Conservation (phyloP, 2,329 filamentous ascomycete genomes). For the Lecanosticta acicola region DNA sequence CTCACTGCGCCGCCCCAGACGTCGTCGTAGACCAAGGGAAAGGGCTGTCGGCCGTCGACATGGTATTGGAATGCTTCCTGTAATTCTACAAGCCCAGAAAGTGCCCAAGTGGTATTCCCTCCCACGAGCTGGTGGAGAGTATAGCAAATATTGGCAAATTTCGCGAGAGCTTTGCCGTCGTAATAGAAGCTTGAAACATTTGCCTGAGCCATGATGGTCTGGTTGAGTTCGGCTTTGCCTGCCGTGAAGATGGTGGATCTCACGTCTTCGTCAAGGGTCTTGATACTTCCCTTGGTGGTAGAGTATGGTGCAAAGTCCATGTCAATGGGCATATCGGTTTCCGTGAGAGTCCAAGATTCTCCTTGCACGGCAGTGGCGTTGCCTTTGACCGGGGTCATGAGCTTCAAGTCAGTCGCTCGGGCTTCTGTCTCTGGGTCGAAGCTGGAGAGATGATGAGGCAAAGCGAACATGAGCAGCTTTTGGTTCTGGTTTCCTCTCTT, state of each 20-base stretch:
- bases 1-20: slow-evolving; percentile 78
- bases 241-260: slow-evolving; percentile 51
- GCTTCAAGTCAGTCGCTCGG: slow-evolving; percentile 47
- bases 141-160: slow-evolving; percentile 43
- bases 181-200: slow-evolving; percentile 87
- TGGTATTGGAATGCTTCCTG: slow-evolving; percentile 46
- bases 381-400: slow-evolving; percentile 84
- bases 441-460: slow-evolving; percentile 78
- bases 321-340: slow-evolving; percentile 62
- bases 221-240: slow-evolving; percentile 61
- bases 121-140: slow-evolving; percentile 49
- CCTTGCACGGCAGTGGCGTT: slow-evolving; percentile 65
- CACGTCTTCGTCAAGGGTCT: slow-evolving; percentile 38
- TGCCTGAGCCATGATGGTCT: slow-evolving; percentile 67
- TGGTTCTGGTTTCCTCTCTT: slow-evolving; percentile 59
- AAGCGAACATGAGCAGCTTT: slow-evolving; percentile 72
- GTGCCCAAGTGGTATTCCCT: slow-evolving; percentile 48
- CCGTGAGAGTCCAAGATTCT: slow-evolving; percentile 71
- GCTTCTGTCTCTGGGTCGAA: slow-evolving; percentile 57
- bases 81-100: slow-evolving; percentile 46
- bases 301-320: slow-evolving; percentile 80
- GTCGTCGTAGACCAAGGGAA: slow-evolving; percentile 50
- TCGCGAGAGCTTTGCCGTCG: slow-evolving; percentile 59
- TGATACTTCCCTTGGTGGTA: slow-evolving; percentile 40
- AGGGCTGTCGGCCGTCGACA: slow-evolving; percentile 40